Conservation (phyloP, 371 early-diverging fungal species). For the Mortierella sp. region DNA sequence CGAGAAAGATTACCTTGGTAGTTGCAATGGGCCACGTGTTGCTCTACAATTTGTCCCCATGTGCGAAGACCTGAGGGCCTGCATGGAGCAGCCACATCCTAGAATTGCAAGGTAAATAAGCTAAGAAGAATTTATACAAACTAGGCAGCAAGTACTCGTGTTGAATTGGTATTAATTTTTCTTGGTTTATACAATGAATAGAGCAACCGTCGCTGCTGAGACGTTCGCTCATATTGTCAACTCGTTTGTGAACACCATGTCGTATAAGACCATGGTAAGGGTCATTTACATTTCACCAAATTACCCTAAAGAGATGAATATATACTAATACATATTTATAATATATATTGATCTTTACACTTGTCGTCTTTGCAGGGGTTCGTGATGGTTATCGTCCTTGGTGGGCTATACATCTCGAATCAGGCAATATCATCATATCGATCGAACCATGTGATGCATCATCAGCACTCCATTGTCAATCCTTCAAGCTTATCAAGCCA, state of each 20-base stretch:
- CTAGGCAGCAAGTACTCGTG: too few species aligned
- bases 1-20: constrained; percentile 1
- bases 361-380: constrained; percentile 20
- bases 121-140: not conserved
- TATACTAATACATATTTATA: too few species aligned
- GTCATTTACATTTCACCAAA: not conserved
- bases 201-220: constrained; percentile 34
- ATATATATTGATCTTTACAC: too few species aligned
- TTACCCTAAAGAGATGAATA: too few species aligned
- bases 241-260: constrained; percentile 41
- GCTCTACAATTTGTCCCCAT: too few species aligned
- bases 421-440: constrained; percentile 44
- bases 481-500: not conserved
- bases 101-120: constrained; percentile 27
- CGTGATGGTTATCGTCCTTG: constrained; percentile 40
- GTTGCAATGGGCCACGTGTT: too few species aligned
- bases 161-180: not conserved
- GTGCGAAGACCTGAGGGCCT: constrained; percentile 11
- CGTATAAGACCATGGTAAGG: constrained; percentile 51
- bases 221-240: constrained; percentile 44
- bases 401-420: constrained; percentile 44
- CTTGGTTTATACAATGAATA: not conserved
- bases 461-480: constrained; percentile 24
- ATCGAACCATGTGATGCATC: constrained; percentile 39
- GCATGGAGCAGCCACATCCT: constrained; percentile 7